A percentile compares a stretch with the other conserved stretches of the same genome.
phyloP scores from a whole-genome alignment of 2,329 filamentous ascomycete species.

The Colletotrichum sp. region DNA sequence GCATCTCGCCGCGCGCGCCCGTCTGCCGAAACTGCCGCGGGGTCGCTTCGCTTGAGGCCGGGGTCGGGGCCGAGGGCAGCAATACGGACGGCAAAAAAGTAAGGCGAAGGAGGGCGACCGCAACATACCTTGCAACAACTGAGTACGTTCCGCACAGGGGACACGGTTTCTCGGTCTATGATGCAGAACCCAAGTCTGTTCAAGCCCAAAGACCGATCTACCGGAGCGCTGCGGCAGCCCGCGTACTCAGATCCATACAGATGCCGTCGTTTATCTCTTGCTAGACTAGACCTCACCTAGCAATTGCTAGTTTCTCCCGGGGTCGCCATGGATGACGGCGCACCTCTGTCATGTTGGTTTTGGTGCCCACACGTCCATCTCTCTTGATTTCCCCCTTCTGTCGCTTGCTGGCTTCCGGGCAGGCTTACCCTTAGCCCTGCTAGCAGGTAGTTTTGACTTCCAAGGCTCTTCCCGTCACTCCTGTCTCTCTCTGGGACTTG shows the following conservation, averaged over 20 bases:
- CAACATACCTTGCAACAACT: neutral
- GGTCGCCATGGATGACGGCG: neutral
- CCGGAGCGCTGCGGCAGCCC: neutral
- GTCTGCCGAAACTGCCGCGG: neutral
- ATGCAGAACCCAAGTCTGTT: neutral
- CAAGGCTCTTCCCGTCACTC: neutral
- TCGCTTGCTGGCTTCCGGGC: neutral
- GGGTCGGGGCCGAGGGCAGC: neutral
- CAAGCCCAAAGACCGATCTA: neutral
- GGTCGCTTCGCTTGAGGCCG: neutral
- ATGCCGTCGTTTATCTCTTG: neutral
- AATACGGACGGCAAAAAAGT: neutral
- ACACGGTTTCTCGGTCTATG: neutral
- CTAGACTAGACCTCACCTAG: neutral
- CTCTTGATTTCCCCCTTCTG: neutral
- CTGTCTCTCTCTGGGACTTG: neutral
- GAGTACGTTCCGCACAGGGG: neutral
- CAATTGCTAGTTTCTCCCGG: neutral
- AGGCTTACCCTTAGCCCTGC: neutral
- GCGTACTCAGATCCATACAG: conserved; percentile 3
- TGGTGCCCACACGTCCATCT: neutral
- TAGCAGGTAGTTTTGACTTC: neutral
- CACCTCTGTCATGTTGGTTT: neutral
- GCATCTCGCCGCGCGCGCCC: neutral
- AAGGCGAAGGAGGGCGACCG: neutral